Conservation (phyloP, 2,329 filamentous ascomycete species). For the Byssoonygena ceratinophila region DNA sequence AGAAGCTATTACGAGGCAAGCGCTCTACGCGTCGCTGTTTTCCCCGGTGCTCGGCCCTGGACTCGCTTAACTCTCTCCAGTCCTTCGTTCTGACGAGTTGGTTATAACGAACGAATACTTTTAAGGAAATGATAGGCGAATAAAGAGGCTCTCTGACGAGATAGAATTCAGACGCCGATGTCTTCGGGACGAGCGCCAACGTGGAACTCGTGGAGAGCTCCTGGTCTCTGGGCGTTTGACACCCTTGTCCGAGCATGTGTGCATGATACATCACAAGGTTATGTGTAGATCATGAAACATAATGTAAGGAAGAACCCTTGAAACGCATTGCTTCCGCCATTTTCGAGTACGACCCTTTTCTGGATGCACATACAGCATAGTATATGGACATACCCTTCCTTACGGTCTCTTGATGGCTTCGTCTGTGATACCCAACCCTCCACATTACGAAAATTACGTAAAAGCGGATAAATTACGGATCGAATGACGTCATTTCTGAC, state of each 20-base stretch:
- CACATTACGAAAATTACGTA: not conserved
- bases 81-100: no score
- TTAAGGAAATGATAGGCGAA: not conserved
- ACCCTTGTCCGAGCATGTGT: not conserved
- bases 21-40: no score
- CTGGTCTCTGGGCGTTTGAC: not conserved
- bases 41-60: no score
- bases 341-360: not conserved
- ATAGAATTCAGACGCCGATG: not conserved
- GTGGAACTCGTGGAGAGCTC: not conserved
- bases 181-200: not conserved
- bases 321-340: not conserved
- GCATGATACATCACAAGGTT: slow-evolving; percentile 1
- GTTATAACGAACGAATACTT: no score
- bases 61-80: no score
- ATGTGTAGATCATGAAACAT: slow-evolving; percentile 3
- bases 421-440: not conserved
- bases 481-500: slow-evolving; percentile 6
- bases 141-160: not conserved
- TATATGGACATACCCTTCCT: no score
- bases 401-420: not conserved
- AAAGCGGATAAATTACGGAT: slow-evolving; percentile 2
- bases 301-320: not conserved
- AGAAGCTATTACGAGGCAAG: no score
- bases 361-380: no score